These are phyloP conservation scores for Gyrodon lividus DNA, from an alignment of 768 basidiomycete species.

Conservation along the genomic window DNA sequence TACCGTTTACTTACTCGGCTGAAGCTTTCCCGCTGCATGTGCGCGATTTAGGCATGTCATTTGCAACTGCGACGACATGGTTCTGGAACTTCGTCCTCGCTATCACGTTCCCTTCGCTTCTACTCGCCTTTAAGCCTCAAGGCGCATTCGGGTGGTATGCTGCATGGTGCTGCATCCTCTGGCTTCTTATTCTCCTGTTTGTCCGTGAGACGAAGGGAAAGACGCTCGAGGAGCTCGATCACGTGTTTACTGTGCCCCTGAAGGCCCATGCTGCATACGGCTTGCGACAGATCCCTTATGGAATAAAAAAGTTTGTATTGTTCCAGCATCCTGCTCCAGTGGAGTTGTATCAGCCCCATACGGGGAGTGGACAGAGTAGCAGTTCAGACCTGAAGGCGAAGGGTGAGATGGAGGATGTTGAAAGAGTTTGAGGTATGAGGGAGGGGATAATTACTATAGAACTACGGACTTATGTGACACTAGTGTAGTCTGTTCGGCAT, in stretches of 20 bases:
- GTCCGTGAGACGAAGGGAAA: conserved; percentile 64
- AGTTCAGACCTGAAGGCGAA: no score
- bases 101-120: conserved; percentile 63
- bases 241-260: conserved; percentile 53
- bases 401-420: no score
- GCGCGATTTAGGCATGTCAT: conserved; percentile 52
- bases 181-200: conserved; percentile 53
- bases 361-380: no score
- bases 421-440: no score
- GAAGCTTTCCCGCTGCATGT: conserved; percentile 81
- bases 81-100: conserved; percentile 56
- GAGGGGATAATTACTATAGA: no score
- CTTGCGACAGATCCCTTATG: conserved; percentile 43
- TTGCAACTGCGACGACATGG: conserved; percentile 56
- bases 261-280: conserved; percentile 53
- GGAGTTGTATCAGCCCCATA: no score
- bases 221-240: conserved; percentile 49
- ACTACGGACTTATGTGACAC: no score
- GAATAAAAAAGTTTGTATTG: conserved; percentile 45
- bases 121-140: conserved; percentile 56
- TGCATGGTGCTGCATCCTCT: conserved; percentile 50
- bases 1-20: conserved; percentile 83
- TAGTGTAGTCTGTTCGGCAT: no score
- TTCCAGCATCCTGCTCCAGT: conserved; percentile 10
- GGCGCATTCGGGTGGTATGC: conserved; percentile 72